These are phyloP conservation scores for Colletotrichum theobromicola DNA, from an alignment of 2,329 filamentous ascomycete genomes.

Conservation along the genomic window DNA sequence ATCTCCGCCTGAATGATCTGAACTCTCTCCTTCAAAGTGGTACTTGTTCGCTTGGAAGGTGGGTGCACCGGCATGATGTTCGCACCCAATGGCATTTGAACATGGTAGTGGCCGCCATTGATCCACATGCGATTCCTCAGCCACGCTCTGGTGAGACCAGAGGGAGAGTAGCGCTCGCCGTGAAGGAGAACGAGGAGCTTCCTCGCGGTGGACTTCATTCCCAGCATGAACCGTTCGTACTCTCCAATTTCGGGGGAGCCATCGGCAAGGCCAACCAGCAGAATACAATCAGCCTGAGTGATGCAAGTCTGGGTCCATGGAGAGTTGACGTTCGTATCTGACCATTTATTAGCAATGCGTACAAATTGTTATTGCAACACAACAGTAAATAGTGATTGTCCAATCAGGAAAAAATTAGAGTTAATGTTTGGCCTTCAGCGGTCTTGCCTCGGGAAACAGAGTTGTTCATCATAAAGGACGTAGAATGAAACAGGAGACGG, in stretches of 20 bases:
- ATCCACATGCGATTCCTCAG: slow-evolving; percentile 94
- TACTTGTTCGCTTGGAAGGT: slow-evolving; percentile 78
- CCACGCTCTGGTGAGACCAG: slow-evolving; percentile 88
- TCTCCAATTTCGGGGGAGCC: slow-evolving; percentile 90
- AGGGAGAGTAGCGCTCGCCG: slow-evolving; percentile 82
- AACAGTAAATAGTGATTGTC: slow-evolving; percentile 7
- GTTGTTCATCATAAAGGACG: slow-evolving; percentile 55
- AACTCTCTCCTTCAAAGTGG: slow-evolving; percentile 87
- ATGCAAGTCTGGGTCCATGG: slow-evolving; percentile 99
- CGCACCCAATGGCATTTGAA: slow-evolving; percentile 89
- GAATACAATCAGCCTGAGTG: slow-evolving; percentile 92
- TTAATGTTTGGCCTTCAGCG: slow-evolving; percentile 60
- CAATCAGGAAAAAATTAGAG: slow-evolving; percentile 74
- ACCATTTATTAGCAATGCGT: slow-evolving; percentile 31
- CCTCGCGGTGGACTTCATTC: slow-evolving; percentile 94
- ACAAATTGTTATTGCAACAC: not conserved
- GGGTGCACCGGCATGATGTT: slow-evolving; percentile 79
- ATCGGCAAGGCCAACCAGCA: slow-evolving; percentile 90
- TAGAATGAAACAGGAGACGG: not conserved
- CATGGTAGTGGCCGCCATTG: slow-evolving; percentile 95
- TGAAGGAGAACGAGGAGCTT: slow-evolving; percentile 93
- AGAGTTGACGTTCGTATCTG: slow-evolving; percentile 94
- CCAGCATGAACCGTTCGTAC: slow-evolving; percentile 94
- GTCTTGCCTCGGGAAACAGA: slow-evolving; percentile 53
- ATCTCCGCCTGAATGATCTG: slow-evolving; percentile 97